Evolutionary conservation across 2,329 filamentous ascomycete species (phyloP), one percentile per base, ranked within the genome.

Genomic region (Penicillium sp.): DNA sequence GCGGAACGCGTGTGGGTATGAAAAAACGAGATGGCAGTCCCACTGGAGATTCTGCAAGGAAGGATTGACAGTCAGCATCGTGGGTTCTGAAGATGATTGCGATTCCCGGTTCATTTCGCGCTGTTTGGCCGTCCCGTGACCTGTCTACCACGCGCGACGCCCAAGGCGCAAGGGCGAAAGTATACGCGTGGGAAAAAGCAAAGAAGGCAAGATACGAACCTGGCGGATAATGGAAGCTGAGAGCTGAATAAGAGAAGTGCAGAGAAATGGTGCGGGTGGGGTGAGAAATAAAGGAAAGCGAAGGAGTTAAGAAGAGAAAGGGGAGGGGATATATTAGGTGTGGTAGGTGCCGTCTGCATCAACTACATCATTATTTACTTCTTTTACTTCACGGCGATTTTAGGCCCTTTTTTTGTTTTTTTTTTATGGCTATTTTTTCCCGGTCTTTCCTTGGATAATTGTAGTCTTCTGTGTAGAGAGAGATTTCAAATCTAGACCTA

Each of bases 291-390:
- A 54, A 41, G 43, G 40, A 27, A 55, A 21, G 32, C 31, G 18
- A 39, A 51, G 40, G 45, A 44, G 39, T 46, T 48, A 50, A 48
- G 49, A 44, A 43, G 48, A 53, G 50, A 45, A 50, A 52, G 42
- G 48, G 45, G 50, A 27, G 43, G 34, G 40, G 42, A 48, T 50
- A 49, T 31, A 48, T 65, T 64, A 64, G 61, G 62, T 64, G 62
- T 65, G 62, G 62, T 65, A 65, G 62, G 62, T 65, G 62, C 62
- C 47, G 50, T 48, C 48, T 38, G 45, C 44, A 45, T 48, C 47
- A 38, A 50, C 40, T 59, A 58, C 56, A 61, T 61, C 48, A 54
- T 60, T 59, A 58, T 58, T 63, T 58, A 54, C 52, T 50, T 59
- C 10, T 29, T 22, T 42, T 29, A 32, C 18, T n/a, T 34, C 16